Evolutionary conservation across 164 flowering plant species (phyloP), one percentile per base, ranked within the genome.

Genomic region (Liquidambar formosana): DNA sequence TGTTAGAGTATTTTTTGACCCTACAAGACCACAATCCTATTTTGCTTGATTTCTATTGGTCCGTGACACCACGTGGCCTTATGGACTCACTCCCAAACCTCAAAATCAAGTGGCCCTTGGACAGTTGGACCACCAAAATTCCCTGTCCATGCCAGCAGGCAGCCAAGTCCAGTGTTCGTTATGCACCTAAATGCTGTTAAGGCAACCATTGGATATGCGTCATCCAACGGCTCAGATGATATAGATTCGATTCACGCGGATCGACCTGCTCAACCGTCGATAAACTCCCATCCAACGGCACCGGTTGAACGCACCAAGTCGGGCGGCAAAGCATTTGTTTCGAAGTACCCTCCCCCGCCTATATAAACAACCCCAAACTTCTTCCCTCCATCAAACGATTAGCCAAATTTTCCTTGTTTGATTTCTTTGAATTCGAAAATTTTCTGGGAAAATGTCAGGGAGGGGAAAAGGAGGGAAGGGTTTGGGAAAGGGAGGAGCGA

Each of bases 391-490:
- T 33, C 41, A 6, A 28, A 25, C 14, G 15, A 56, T 2, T 2
- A 56, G 13, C 18, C 16, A 27, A 21, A 27, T 6, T 12, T 26
- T 28, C n/a, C n/a, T n/a, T 4, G 43, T 58, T 58, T 26, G 21
- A 16, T 58, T 26, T 8, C 19, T 33, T 38, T 26, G 62, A 58
- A 54, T 21, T 21, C 10, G 25, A 23, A 22, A 23, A 22, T 56
- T 26, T 1, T 27, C 33, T 3, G 53, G 43, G n/a, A 65, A 52
- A 33, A 66, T 66, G 69, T 53, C 69, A 8, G 69, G 69, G 2
- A 54, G 69, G 54, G 69, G 69, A 6, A 66, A 66, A 41, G 69
- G 69, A 18, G 69, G 69, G 12, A 66, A 66, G 21, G 62, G 62
- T 0, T 11, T 58, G 21, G 62, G 62, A 58, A 58, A 58, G 51